Evolutionary conservation across 1,139 yeast genomes (phyloP), one percentile per base, ranked within the genome.

Genomic region (Yamadazyma diddensiae): DNA sequence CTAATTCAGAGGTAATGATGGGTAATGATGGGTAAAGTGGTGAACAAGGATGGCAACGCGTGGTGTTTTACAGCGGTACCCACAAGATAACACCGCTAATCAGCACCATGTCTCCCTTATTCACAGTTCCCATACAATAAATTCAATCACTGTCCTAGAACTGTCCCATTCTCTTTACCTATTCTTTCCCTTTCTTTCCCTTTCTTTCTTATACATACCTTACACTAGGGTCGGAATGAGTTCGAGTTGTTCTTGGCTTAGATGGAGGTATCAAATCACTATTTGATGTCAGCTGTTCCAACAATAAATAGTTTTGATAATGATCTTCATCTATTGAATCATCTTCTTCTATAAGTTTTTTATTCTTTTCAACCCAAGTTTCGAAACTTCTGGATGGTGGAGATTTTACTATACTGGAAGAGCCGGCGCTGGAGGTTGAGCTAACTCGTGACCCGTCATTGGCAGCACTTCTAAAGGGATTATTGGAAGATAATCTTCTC

Each of bases 401-500:
- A 20, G 55, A 53, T 32, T 45, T 44, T 3, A 45, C 46, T 16
- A 46, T 26, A 31, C 28, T 34, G 9, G 15, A n/a, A n/a, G 36
- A 34, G 12, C 28, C 28, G 17, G 26, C 21, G n/a, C 44, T 50
- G 5, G 46, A 40, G 9, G 37, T 35, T 12, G 39, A 32, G 17
- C 39, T 34, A 9, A 34, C 39, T 29, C 42, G 26, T 2, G 34
- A 27, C 8, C 33, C 26, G 22, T 30, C 27, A 24, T 24, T 26
- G 18, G n/a, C 20, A 26, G 13, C 32, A 24, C 23, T 41, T 42
- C 84, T 65, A 53, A 78, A 78, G 13, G 84, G 84, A 45, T 78
- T 78, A 47, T 76, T 75, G 18, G 77, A 64, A 10, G 82, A 75
- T 40, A 73, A 65, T 35, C 80, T 66, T 46, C 79, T 65, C 33